Evolutionary conservation across 441 rosid genomes (phyloP), one percentile per base, ranked within the genome.

Genomic region (Metrosideros polymorpha): DNA sequence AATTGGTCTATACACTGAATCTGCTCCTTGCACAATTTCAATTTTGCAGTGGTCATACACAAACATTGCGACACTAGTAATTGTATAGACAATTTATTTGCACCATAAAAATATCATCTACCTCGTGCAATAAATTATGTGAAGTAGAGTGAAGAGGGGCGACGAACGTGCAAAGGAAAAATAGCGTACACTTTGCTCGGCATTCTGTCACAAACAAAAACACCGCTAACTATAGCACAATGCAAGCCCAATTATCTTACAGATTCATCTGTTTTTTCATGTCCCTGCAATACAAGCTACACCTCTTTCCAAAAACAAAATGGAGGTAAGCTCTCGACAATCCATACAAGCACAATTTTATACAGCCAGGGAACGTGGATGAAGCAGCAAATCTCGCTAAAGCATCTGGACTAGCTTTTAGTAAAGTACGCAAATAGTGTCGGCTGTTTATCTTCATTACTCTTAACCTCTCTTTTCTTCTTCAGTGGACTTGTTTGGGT

Each of bases 351-450:
- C 6, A 71, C 79, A 5, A 71, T 9, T 18, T 10, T 71, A 71
- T 35, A 42, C n/a, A 71, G 79, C 45, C 79, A 19, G 4, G 47
- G 79, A 15, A 35, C 27, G n/a, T 35, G 22, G 9, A 35, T 19
- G 47, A 35, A 66, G n/a, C 15, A 3, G 24, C 47, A 66, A 35
- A 35, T 35, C 79, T 35, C 6, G 25, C 79, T 35, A 71, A 71
- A 35, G n/a, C n/a, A 12, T 77, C 86, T 63, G 39, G 43, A 35
- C 91, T 93, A 97, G 66, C 89, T 92, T 82, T 89, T 93, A 84
- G 91, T 86, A 4, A 92, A 96, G 93, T 93, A 95, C 29, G 95
- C 94, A 87, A 93, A 91, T 22, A 96, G 91, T 0, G 96, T 95
- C 43, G 95, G 92, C 84, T 95, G 95, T 61, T 93, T 95, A 84